Base-by-base conservation (phyloP, 1,284 basidiomycete species). In the Cryptococcus sp. region DNA sequence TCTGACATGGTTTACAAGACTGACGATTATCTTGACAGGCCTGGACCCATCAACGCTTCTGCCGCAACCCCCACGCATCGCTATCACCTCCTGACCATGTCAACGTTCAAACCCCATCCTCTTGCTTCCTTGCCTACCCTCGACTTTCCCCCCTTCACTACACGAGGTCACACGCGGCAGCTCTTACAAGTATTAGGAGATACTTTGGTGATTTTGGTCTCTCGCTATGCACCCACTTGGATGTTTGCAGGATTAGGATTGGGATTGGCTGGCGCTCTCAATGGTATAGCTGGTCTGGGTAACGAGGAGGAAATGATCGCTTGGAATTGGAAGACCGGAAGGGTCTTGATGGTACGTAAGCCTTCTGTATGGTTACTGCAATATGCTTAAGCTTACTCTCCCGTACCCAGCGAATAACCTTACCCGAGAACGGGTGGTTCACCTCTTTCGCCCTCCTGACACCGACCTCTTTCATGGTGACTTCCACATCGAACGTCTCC, bases 261-360 rank as follows among this genome's bases (percentile, higher is more conserved):
- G 4, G 61, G 52, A 1, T 41, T 65, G 22, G 30, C 30, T 35
- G 56, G 49, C 27, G 60, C 50, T 40, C 41, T 62, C 20, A 62
- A 58, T 16, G 60, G 42, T 3, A 22, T 64, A 27, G 57, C 53
- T 4, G 51, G 54, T 16, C 39, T 54, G 35, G 63, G 62, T 19
- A 69, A 65, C 25, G 70, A 75, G 30, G 75, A 78, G 58, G 73
- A 76, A 60, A 58, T 79, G 3, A 68, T 76, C 5, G 67, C 70
- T 38, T 79, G 75, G 75, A 76, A 79, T 57, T 79, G 77, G 77
- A 77, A 74, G 63, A 77, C 75, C 16, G 77, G 77, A 13, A 60
- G 64, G 41, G 70, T 77, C 0, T 58, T 79, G 6, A 63, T 66
- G 8, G 70, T 73, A 60, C 60, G 70, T 69, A 6, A 4, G 13